Percentiles rank a stretch among this genome's conserved stretches.
These are phyloP conservation scores for Aspergillus sp. DNA, from an alignment of 2,329 filamentous ascomycete genomes.

Conservation along the genomic window DNA sequence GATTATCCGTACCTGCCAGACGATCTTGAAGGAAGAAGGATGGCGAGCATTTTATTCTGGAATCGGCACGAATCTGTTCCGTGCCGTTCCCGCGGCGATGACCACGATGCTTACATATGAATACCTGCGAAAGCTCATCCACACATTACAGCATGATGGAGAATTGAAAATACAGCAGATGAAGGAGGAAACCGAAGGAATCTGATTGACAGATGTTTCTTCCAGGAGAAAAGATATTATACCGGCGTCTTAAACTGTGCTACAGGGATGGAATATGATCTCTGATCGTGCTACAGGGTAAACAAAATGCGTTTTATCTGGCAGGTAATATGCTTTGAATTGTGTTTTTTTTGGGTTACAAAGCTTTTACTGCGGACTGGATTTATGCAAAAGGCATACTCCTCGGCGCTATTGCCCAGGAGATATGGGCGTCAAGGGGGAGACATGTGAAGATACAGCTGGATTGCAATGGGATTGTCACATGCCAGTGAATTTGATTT, in stretches of 20 bases:
- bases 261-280: too few relatives aligned
- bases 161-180: slow-evolving; percentile 19
- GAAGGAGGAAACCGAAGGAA: slow-evolving; percentile 9
- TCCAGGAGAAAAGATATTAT: too few relatives aligned
- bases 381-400: background rate
- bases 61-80: slow-evolving; percentile 95
- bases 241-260: too few relatives aligned
- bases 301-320: too few relatives aligned
- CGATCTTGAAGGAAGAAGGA: slow-evolving; percentile 84
- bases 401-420: background rate
- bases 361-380: too few relatives aligned
- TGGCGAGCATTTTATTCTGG: slow-evolving; percentile 97
- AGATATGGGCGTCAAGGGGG: background rate
- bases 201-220: background rate
- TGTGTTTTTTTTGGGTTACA: too few relatives aligned
- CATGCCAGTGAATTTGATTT: too few relatives aligned
- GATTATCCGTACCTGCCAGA: slow-evolving; percentile 73
- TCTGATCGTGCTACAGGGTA: too few relatives aligned
- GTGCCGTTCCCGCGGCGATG: slow-evolving; percentile 89
- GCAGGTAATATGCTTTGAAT: too few relatives aligned
- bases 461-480: background rate
- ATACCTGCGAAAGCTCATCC: slow-evolving; percentile 57
- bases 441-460: background rate
- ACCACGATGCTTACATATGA: slow-evolving; percentile 98
- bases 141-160: slow-evolving; percentile 52